Evolutionary conservation across 768 basidiomycete genomes (phyloP).

Genomic region (Mrakia blollopis): DNA sequence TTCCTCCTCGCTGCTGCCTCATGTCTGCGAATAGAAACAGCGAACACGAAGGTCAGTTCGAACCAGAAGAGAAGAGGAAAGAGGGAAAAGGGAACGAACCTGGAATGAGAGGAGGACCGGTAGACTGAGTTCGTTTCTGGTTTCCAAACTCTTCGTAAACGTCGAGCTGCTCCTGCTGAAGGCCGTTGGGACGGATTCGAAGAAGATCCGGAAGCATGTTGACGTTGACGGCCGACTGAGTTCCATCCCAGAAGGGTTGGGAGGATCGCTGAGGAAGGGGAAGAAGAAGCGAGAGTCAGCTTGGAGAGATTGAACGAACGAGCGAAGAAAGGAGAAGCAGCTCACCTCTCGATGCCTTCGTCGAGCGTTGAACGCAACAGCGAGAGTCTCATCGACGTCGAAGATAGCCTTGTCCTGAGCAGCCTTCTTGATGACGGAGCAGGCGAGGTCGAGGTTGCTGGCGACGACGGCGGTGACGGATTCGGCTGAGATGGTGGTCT

Average conservation of each 20-base stretch:
- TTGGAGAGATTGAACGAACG: background rate
- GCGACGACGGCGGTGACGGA: slow-evolving; percentile 70
- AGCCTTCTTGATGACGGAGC: slow-evolving; percentile 89
- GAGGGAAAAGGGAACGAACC: background rate
- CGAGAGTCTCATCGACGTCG: slow-evolving; percentile 88
- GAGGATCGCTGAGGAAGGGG: slow-evolving; percentile 43
- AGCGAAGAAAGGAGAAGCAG: slow-evolving; percentile 28
- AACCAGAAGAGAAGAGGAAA: background rate
- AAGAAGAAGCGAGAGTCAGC: slow-evolving; percentile 4
- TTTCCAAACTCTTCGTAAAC: slow-evolving; percentile 95
- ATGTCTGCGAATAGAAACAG: slow-evolving; percentile 1
- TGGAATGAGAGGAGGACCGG: slow-evolving; percentile 16
- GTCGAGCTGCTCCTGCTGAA: slow-evolving; percentile 71
- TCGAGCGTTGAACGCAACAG: slow-evolving; percentile 71
- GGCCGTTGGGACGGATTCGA: slow-evolving; percentile 73
- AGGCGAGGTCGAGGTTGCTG: slow-evolving; percentile 90
- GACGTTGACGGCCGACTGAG: slow-evolving; percentile 54
- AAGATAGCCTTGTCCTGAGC: slow-evolving; percentile 92
- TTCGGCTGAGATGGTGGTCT: slow-evolving; percentile 74
- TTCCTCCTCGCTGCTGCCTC: slow-evolving; percentile 24
- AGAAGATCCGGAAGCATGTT: slow-evolving; percentile 77
- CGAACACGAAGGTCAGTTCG: background rate
- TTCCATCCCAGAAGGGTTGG: slow-evolving; percentile 85
- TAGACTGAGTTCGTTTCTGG: slow-evolving; percentile 12
- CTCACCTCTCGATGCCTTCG: slow-evolving; percentile 78